Percentiles rank a stretch among this genome's conserved stretches.
Conservation (phyloP, 139 green algal genomes). For the Yamagishiella unicocca region DNA sequence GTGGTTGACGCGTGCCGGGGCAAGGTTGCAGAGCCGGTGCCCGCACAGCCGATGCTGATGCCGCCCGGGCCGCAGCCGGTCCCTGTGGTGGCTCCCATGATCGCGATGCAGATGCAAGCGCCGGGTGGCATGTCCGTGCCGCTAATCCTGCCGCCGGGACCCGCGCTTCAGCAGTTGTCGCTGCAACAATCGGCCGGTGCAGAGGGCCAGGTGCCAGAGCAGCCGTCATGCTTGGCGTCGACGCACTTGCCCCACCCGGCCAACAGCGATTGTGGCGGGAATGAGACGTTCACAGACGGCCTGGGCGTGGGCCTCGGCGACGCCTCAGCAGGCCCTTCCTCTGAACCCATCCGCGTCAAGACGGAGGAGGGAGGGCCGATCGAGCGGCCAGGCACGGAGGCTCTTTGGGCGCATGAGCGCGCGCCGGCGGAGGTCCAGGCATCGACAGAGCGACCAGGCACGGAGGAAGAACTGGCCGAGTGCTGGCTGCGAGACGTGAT, state of each 20-base stretch:
- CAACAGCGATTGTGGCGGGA: no score
- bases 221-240: not conserved
- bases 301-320: not conserved
- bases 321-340: not conserved
- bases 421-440: not conserved
- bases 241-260: not conserved
- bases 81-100: constrained; percentile 7
- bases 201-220: not conserved
- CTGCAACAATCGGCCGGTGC: not conserved
- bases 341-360: not conserved
- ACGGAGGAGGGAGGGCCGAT: not conserved
- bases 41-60: not conserved
- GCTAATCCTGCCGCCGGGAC: not conserved
- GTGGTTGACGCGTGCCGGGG: constrained; percentile 35
- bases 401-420: not conserved
- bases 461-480: constrained; percentile 28
- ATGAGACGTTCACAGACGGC: no score
- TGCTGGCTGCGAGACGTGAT: constrained; percentile 55
- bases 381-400: not conserved
- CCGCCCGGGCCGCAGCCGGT: constrained; percentile 8
- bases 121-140: not conserved
- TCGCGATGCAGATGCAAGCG: constrained; percentile 2
- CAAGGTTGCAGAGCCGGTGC: not conserved
- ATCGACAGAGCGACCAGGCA: not conserved
- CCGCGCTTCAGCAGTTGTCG: not conserved